Evolutionary conservation across 257 asterid species (phyloP).

Genomic region (Jaltomata sinuosa): DNA sequence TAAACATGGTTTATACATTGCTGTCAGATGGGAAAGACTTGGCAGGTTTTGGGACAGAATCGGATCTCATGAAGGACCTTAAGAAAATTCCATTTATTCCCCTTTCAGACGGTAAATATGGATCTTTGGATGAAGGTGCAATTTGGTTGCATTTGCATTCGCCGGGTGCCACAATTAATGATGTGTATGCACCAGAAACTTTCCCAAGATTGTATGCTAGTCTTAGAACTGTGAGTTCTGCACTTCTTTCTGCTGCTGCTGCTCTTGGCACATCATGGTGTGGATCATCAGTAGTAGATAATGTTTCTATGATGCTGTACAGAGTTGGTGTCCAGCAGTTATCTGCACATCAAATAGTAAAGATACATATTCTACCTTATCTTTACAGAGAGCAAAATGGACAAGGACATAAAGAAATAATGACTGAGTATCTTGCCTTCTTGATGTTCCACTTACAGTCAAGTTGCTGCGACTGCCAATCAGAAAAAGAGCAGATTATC

Average conservation of each 20-base stretch:
- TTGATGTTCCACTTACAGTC: conserved; percentile 78
- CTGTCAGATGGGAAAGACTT: conserved; percentile 22
- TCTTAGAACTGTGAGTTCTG: conserved; percentile 59
- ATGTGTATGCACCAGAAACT: conserved; percentile 37
- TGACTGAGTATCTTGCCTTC: conserved; percentile 75
- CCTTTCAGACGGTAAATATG: conserved; percentile 61
- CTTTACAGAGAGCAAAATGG: conserved; percentile 35
- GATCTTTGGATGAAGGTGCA: conserved; percentile 55
- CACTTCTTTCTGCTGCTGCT: conserved; percentile 51
- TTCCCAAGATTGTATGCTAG: conserved; percentile 59
- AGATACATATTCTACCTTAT: conserved; percentile 64
- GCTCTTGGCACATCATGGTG: conserved; percentile 31
- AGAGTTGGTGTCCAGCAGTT: conserved; percentile 76
- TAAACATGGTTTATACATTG: conserved; percentile 51
- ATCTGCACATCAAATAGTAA: conserved; percentile 82
- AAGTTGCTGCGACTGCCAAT: conserved; percentile 46
- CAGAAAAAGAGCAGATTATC: conserved; percentile 47
- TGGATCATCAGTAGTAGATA: conserved; percentile 34
- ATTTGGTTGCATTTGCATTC: conserved; percentile 70
- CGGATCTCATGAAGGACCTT: conserved; percentile 37
- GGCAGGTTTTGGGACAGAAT: conserved; percentile 27
- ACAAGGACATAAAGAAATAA: conserved; percentile 33
- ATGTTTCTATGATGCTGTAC: conserved; percentile 63
- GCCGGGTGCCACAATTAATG: conserved; percentile 25
- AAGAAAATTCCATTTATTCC: conserved; percentile 69